phyloP scores from a whole-genome alignment of 2,329 filamentous ascomycete species.

The Colletotrichum paranaense region DNA sequence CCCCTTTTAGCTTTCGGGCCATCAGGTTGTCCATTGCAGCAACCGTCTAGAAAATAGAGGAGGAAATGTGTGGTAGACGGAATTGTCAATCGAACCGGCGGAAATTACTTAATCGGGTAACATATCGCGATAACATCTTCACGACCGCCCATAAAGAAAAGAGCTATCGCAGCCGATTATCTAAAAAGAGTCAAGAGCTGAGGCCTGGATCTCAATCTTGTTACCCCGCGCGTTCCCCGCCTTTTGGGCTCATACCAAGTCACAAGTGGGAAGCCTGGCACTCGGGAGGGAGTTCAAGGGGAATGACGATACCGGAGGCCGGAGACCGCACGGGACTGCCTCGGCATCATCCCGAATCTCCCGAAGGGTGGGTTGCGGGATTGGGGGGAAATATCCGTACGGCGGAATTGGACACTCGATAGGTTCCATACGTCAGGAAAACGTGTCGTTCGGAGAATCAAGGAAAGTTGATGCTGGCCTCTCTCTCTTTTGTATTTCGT shows the following conservation, averaged over 20 bases:
- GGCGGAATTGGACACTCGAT: too few relatives aligned
- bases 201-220: background rate
- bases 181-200: background rate
- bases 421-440: background rate
- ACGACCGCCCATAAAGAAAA: background rate
- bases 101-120: constrained; percentile 16
- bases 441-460: background rate
- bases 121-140: background rate
- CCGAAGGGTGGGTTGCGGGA: background rate
- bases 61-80: too few relatives aligned
- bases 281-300: background rate
- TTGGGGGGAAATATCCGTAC: background rate
- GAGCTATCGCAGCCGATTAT: background rate
- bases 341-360: constrained; percentile 23
- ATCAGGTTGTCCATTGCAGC: too few relatives aligned
- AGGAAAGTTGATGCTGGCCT: background rate
- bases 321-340: constrained; percentile 4
- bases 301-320: background rate
- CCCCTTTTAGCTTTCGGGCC: too few relatives aligned
- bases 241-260: background rate
- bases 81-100: background rate
- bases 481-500: background rate
- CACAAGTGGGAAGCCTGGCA: background rate
- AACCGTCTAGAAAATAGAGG: too few relatives aligned
- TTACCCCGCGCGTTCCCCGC: constrained; percentile 35